These are phyloP conservation scores for Thinopyrum elongatum DNA, from an alignment of 176 grass and related monocot genomes.

Conservation along the genomic window DNA sequence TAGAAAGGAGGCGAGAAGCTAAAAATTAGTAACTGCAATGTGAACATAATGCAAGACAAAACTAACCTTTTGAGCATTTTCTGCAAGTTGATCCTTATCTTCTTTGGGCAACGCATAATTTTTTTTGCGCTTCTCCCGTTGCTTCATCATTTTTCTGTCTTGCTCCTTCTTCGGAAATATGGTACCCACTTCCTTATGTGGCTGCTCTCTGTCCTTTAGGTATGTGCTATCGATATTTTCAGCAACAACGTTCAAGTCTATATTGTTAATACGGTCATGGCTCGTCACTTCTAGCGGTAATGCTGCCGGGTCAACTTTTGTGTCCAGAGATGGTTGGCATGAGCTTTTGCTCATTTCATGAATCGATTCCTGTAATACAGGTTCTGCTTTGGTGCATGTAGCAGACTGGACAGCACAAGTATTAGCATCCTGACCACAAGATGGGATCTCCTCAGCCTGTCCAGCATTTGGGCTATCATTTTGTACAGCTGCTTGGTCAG, in stretches of 20 bases:
- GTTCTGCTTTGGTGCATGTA: not conserved
- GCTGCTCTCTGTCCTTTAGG: slow-evolving; percentile 10
- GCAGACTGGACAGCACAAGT: slow-evolving; percentile 11
- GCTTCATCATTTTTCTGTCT: slow-evolving; percentile 36
- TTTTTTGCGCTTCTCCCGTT: slow-evolving; percentile 47
- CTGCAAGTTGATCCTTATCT: slow-evolving; percentile 34
- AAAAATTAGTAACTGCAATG: not conserved
- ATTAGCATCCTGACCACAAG: slow-evolving; percentile 14
- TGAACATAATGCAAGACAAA: not conserved
- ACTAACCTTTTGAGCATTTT: slow-evolving; percentile 62
- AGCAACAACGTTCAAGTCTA: slow-evolving; percentile 12
- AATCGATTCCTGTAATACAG: not conserved
- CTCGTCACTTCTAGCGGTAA: slow-evolving; percentile 2
- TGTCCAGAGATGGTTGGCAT: not conserved
- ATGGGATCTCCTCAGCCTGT: slow-evolving; percentile 9
- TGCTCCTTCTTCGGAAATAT: slow-evolving; percentile 29
- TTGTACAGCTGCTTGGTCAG: slow-evolving; percentile 20
- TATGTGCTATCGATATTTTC: slow-evolving; percentile 22
- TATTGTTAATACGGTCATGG: not conserved
- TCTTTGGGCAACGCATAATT: slow-evolving; percentile 43
- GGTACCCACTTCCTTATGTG: slow-evolving; percentile 1
- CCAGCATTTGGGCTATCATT: not conserved
- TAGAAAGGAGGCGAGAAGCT: not conserved
- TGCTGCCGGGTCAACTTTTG: slow-evolving; percentile 13
- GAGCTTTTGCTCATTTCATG: not conserved